These are phyloP conservation scores for Cordyceps cateniannulata DNA, from an alignment of 2,329 filamentous ascomycete genomes.

Conservation along the genomic window DNA sequence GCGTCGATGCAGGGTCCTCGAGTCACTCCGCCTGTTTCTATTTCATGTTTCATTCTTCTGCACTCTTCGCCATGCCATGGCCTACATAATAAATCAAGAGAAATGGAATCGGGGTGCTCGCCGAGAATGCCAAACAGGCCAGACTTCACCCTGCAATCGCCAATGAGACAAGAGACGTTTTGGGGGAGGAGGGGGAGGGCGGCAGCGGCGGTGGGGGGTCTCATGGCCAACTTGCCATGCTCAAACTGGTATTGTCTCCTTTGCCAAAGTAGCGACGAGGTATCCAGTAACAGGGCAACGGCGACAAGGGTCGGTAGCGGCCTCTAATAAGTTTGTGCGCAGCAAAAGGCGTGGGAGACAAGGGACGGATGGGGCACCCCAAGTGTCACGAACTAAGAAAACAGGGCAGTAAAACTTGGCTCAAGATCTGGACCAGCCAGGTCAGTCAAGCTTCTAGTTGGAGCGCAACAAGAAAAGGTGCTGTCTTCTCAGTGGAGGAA, in stretches of 20 bases:
- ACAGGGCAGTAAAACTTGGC: neutral
- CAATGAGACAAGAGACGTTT: constrained; percentile 10
- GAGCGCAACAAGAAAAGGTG: too few relatives aligned
- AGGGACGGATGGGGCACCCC: neutral
- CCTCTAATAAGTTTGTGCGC: neutral
- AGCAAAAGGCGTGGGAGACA: neutral
- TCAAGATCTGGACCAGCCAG: neutral
- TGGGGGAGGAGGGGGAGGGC: neutral
- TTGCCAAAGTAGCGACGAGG: neutral
- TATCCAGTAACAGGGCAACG: neutral
- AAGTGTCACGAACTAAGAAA: neutral
- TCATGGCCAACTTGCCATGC: neutral
- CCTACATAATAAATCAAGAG: neutral
- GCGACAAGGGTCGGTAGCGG: neutral
- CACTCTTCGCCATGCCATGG: neutral
- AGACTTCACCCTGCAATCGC: neutral
- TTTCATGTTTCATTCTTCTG: neutral
- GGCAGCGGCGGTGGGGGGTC: neutral
- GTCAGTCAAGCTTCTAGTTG: neutral
- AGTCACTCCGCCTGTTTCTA: neutral
- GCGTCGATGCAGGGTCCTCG: neutral
- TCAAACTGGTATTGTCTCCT: too few relatives aligned
- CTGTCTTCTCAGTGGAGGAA: neutral
- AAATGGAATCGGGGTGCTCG: neutral
- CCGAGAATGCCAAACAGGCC: neutral